Base-by-base conservation (phyloP, 306 rosid species). In the Phaseolus lunatus region DNA sequence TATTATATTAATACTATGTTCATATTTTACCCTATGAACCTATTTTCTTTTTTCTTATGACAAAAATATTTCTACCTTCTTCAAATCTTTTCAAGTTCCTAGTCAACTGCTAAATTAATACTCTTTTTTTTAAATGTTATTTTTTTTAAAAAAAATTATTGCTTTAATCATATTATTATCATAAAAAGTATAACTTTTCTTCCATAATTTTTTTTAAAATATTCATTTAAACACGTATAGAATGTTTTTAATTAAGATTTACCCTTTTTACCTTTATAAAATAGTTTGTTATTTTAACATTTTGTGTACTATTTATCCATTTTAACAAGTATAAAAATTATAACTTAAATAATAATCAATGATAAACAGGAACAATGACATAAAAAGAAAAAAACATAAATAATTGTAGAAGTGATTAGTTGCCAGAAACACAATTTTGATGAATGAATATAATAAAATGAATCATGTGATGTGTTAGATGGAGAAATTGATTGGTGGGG, bases 391-490 rank as follows among this genome's bases (percentile, higher is more conserved):
- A n/a, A 22, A 71, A 49, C 64, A 57, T 13, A 27, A 58, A 26
- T 2, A 24, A 1, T 37, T 37, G 9, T 58, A 58, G 43, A 15
- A 27, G 20, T 59, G 43, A 15, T 61, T 61, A 61, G 10, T 58
- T 58, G 18, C 37, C 37, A 5, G 0, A 13, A 24, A 26, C 37
- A 58, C 12, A 24, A 61, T 15, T 61, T 61, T 27, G 67, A 61
- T 61, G 0, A 14, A 61, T 61, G 7, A 14, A 2, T 14, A 11
- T 2, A 14, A 29, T 27, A 29, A 61, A 61, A 72, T 18, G 0
- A 80, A 67, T 7, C 64, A 81, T 67, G 64, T 73, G 24, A 81
- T 68, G 65, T 43, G 75, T 80, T 53, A 52, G 24, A 37, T 1
- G 5, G 39, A 33, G 39, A 33, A 33, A 6, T 33, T 33, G 9